A percentile compares a stretch with the other conserved stretches of the same genome.
Conservation (phyloP, 192 early-diverging fungal genomes). For the Cladochytrium replicatum region DNA sequence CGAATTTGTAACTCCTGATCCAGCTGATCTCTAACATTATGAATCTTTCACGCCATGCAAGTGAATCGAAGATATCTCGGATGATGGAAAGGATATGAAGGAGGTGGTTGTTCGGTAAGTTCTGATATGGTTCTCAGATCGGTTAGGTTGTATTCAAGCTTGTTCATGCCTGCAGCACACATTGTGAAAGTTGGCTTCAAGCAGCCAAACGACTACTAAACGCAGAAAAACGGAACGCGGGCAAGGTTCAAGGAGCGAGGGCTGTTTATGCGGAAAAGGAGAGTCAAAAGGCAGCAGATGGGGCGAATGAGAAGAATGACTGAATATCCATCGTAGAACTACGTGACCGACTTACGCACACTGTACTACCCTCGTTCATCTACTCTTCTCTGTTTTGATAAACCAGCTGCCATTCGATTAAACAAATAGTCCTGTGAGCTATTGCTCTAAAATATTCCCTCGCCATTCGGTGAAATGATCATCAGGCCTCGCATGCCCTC, state of each 20-base stretch:
- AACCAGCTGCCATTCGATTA: too few species aligned
- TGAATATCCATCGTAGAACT: too few species aligned
- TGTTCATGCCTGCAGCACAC: slow-evolving; percentile 20
- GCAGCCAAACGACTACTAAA: slow-evolving; percentile 30
- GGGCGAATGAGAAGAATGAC: too few species aligned
- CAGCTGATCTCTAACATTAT: slow-evolving; percentile 34
- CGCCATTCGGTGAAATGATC: too few species aligned
- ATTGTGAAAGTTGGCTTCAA: slow-evolving; percentile 28
- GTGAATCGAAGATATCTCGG: slow-evolving; percentile 37
- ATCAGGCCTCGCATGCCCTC: too few species aligned
- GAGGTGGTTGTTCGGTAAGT: slow-evolving; percentile 29
- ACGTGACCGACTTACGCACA: too few species aligned
- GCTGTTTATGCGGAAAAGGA: too few species aligned
- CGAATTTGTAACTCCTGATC: neutral
- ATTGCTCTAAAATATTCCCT: too few species aligned
- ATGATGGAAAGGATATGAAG: slow-evolving; percentile 35
- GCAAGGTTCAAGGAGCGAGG: neutral
- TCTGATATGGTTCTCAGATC: neutral
- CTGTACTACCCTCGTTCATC: too few species aligned
- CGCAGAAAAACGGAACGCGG: neutral
- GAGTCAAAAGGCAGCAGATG: too few species aligned
- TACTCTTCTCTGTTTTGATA: too few species aligned
- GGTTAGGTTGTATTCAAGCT: neutral
- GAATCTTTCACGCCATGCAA: slow-evolving; percentile 32
- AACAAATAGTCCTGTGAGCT: too few species aligned